Evolutionary conservation across 1,139 yeast species (phyloP).

Genomic region (Yamadazyma spencermartinsiae): DNA sequence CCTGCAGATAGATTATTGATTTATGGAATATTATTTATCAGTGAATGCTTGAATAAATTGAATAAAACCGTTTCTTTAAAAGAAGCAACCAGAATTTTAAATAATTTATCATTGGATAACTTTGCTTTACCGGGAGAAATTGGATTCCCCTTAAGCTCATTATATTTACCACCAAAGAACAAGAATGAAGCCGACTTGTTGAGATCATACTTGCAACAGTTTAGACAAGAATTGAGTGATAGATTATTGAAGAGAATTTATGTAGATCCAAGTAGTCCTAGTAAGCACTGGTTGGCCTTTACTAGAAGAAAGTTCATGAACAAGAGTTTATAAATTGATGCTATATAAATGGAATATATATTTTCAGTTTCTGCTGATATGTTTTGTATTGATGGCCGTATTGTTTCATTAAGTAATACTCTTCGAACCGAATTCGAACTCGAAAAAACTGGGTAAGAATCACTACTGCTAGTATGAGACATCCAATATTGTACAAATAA

Average conservation of each 20-base stretch:
- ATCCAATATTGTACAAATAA: slow-evolving; percentile 25
- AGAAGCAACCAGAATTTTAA: slow-evolving; percentile 75
- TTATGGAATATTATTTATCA: slow-evolving; percentile 89
- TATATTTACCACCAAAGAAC: slow-evolving; percentile 76
- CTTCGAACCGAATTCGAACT: slow-evolving; percentile 39
- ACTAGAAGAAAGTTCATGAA: slow-evolving; percentile 96
- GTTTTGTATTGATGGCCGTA: slow-evolving; percentile 30
- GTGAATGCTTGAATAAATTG: slow-evolving; percentile 77
- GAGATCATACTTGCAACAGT: slow-evolving; percentile 80
- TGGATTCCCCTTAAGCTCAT: slow-evolving; percentile 85
- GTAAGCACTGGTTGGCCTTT: slow-evolving; percentile 93
- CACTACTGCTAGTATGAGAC: slow-evolving; percentile 18
- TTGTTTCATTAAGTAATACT: slow-evolving; percentile 28
- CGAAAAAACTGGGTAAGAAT: slow-evolving; percentile 31
- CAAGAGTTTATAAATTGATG: slow-evolving; percentile 49
- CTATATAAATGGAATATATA: slow-evolving; percentile 32
- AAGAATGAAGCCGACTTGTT: slow-evolving; percentile 76
- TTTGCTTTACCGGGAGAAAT: slow-evolving; percentile 95
- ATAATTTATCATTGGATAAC: slow-evolving; percentile 82
- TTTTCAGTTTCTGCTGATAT: slow-evolving; percentile 26
- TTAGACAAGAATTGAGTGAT: slow-evolving; percentile 89
- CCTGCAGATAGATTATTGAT: slow-evolving; percentile 93
- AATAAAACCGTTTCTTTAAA: slow-evolving; percentile 41
- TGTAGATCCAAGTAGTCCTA: slow-evolving; percentile 54
- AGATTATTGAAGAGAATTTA: slow-evolving; percentile 78